Conservation (phyloP, 73 alveolate genomes). For the Uronychia setigera region DNA sequence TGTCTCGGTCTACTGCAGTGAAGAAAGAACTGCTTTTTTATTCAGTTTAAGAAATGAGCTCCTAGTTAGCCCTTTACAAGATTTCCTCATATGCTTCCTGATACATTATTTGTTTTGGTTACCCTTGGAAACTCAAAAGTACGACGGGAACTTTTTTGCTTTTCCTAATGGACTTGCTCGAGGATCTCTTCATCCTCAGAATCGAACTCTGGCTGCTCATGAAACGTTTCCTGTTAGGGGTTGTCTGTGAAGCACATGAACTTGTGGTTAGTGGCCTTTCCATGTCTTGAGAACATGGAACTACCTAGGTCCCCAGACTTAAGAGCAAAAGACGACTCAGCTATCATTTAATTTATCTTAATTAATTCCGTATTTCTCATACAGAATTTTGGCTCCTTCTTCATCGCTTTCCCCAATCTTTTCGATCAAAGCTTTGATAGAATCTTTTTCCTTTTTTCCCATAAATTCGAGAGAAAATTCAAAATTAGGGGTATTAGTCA, state of each 20-base stretch:
- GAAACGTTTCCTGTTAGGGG: not conserved
- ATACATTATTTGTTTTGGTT: not conserved
- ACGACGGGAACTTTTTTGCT: not conserved
- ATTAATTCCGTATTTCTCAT: not conserved
- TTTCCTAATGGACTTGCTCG: not conserved
- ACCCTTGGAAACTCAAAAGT: too few species aligned
- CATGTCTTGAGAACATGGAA: not conserved
- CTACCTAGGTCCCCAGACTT: not conserved
- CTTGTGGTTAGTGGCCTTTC: not conserved
- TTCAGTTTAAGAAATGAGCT: not conserved
- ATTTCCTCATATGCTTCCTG: not conserved
- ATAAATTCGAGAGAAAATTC: conserved; percentile 28
- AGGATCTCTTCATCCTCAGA: not conserved
- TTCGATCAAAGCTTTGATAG: not conserved
- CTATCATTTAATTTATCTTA: not conserved
- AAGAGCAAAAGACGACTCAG: not conserved
- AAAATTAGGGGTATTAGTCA: conserved; percentile 23
- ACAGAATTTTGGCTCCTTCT: conserved; percentile 9
- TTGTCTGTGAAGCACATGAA: not conserved
- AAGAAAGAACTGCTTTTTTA: not conserved
- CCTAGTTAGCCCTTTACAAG: not conserved
- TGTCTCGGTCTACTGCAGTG: not conserved
- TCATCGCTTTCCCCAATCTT: not conserved
- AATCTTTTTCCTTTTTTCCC: conserved; percentile 27
- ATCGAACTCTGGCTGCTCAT: not conserved